phyloP scores from a whole-genome alignment of 768 basidiomycete species.

The Infundibulicybe gibba region DNA sequence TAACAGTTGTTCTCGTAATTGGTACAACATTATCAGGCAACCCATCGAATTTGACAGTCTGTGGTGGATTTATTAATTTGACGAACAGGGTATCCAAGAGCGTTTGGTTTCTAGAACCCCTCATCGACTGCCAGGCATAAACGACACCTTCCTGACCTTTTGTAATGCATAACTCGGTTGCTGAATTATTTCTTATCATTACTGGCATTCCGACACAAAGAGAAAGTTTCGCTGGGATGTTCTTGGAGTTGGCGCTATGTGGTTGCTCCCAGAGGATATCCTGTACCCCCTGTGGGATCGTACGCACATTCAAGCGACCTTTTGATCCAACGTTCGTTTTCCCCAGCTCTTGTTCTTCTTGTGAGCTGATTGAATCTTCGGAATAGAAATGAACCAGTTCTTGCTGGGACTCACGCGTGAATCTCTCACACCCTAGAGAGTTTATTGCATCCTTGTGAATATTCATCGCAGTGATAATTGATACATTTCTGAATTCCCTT shows the following conservation, averaged over 20 bases:
- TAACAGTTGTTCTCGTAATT: constrained; percentile 2
- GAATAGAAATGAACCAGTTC: constrained; percentile 9
- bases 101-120: constrained; percentile 5
- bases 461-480: constrained; percentile 39
- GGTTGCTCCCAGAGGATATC: constrained; percentile 14
- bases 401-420: constrained; percentile 27
- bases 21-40: constrained; percentile 28
- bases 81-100: constrained; percentile 26
- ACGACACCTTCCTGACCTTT: constrained; percentile 28
- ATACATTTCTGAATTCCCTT: constrained; percentile 23
- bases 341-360: no score
- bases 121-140: no score
- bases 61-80: constrained; percentile 13
- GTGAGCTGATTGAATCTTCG: no score
- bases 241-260: constrained; percentile 9
- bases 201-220: no score
- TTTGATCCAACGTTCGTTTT: constrained; percentile 10
- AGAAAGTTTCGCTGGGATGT: no score
- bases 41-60: constrained; percentile 14
- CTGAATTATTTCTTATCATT: no score
- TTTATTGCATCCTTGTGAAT: no score
- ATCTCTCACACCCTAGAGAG: no score
- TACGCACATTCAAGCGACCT: no score
- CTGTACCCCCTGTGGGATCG: no score
- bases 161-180: no score